Base-by-base conservation (phyloP, 2,329 filamentous ascomycete genomes). In the Drechslera avenae region DNA sequence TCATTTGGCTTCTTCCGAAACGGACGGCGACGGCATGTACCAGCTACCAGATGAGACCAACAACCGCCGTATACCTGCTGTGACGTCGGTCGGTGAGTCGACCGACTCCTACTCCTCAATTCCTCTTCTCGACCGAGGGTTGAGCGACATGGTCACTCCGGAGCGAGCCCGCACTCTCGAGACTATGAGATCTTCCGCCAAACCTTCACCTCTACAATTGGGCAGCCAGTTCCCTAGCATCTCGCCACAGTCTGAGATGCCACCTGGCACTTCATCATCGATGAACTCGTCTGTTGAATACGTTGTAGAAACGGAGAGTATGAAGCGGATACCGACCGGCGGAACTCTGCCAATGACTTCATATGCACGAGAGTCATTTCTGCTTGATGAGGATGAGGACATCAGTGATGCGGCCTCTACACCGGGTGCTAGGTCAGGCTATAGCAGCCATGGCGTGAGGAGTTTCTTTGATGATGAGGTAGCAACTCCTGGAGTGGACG, bases 81-180 rank as follows among this genome's bases (percentile, higher is more conserved):
- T 63, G 8, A 72, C 76, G 2, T 71, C 78, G 19, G 81, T 84
- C 12, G 60, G 62, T 13, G 83, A 82, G 48, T 91, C 90, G 0
- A 81, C 84, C 21, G 85, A 87, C 41, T 93, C 89, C 0, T 91
- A 91, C 67, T 87, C 84, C 32, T 92, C 89, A 0, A 85, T 87
- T 28, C 90, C 91, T 3, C 79, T 94, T 6, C 80, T 95, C 10
- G 87, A 93, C 54, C 83, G 88, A 41, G 88, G 82, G 3, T 67
- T 73, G 14, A 72, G 68, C 46, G 68, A 68, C 8, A 56, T 70
- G 16, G 54, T 54, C 23, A 47, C 42, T 17, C 50, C 62, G 9
- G 52, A 45, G 5, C 56, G 58, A 43, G 54, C 52, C n/a, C 55
- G 52, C 12, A 70, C 54, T 8, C 71, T 80, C 40, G 76, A 80